Evolutionary conservation across 164 flowering plant species (phyloP).

Genomic region (Vitis labrusca): DNA sequence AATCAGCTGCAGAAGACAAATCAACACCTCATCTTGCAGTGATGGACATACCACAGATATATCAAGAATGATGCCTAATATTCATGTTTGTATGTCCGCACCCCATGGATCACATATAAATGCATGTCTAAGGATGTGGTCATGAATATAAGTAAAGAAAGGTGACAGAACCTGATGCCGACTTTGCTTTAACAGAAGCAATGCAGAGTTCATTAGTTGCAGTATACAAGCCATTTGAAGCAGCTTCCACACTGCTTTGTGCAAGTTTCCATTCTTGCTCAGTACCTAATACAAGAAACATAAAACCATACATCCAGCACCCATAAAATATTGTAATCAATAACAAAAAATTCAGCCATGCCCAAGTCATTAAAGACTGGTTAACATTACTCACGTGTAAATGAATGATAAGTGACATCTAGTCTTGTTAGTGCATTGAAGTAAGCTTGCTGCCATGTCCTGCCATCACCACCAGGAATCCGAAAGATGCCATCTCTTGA

Average conservation of each 20-base stretch:
- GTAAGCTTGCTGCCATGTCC: conserved; percentile 87
- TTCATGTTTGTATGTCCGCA: no score
- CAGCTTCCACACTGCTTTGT: conserved; percentile 80
- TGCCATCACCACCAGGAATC: conserved; percentile 54
- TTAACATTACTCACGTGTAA: conserved; percentile 57
- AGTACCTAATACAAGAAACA: conserved; percentile 48
- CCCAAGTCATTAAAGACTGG: neutral
- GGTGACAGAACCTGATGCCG: conserved; percentile 70
- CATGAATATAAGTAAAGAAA: neutral
- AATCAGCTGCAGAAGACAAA: conserved; percentile 57
- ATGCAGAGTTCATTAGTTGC: conserved; percentile 70
- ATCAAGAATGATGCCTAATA: neutral
- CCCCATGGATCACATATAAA: neutral
- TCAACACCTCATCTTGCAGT: conserved; percentile 1
- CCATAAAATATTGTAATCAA: neutral
- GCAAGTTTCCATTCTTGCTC: conserved; percentile 92
- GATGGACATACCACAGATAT: neutral
- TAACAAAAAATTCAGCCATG: neutral
- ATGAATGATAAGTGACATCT: conserved; percentile 81
- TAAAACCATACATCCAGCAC: conserved; percentile 6
- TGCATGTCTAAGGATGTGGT: neutral
- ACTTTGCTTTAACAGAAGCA: conserved; percentile 76
- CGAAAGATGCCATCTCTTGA: conserved; percentile 81
- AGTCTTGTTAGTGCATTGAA: conserved; percentile 66
- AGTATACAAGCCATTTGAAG: conserved; percentile 65